Percentiles rank a stretch among this genome's conserved stretches.
Evolutionary conservation across 805 yeast genomes (phyloP).

Genomic region (Kregervanrija fluxuum): DNA sequence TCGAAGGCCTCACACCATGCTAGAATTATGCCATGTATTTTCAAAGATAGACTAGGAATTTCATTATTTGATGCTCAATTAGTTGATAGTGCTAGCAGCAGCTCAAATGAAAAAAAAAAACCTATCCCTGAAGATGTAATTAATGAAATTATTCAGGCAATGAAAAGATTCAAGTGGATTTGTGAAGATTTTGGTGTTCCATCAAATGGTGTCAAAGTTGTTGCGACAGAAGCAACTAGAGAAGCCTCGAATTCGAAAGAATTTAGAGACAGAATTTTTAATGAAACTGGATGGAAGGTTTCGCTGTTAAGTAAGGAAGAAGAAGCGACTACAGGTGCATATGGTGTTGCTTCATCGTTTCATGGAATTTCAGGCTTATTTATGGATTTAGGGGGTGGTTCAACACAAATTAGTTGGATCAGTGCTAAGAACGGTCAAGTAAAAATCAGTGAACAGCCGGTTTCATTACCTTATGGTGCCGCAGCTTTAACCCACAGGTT

Average conservation of each 20-base stretch:
- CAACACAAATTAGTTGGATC: constrained; percentile 66
- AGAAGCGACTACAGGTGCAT: constrained; percentile 62
- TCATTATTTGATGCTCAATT: constrained; percentile 59
- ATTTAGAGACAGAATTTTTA: constrained; percentile 46
- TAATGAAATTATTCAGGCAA: constrained; percentile 50
- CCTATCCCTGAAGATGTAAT: constrained; percentile 56
- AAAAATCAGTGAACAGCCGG: constrained; percentile 47
- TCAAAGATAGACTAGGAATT: constrained; percentile 66
- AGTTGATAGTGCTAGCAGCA: constrained; percentile 25
- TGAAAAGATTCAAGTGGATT: constrained; percentile 60
- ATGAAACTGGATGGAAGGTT: constrained; percentile 63
- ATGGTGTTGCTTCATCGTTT: constrained; percentile 70
- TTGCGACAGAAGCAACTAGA: constrained; percentile 71
- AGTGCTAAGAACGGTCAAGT: constrained; percentile 49
- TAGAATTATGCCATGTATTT: constrained; percentile 70
- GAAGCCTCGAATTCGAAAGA: constrained; percentile 59
- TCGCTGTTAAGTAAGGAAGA: constrained; percentile 51
- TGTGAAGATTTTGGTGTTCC: constrained; percentile 73
- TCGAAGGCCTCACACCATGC: constrained; percentile 65
- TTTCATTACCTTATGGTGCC: constrained; percentile 68
- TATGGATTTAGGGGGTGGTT: constrained; percentile 71
- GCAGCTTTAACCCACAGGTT: constrained; percentile 56
- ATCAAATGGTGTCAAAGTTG: constrained; percentile 49
- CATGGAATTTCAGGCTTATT: constrained; percentile 59
- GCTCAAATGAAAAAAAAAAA: constrained; percentile 22